Evolutionary conservation across 2,329 filamentous ascomycete species (phyloP).

Genomic region (Lanzia echinophila): DNA sequence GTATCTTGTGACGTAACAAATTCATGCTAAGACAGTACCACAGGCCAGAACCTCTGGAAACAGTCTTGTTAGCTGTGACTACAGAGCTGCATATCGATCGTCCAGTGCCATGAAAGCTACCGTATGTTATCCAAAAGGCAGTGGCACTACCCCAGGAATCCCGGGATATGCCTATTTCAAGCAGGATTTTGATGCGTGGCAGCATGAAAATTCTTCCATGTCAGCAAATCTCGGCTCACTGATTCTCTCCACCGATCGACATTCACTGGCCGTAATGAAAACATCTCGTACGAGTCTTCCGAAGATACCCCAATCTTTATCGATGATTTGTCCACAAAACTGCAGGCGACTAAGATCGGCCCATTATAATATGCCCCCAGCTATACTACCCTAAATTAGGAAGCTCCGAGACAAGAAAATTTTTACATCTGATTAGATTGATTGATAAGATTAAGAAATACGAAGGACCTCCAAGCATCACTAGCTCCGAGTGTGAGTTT

Average conservation of each 20-base stretch:
- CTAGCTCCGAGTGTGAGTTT: neutral
- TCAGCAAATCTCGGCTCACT: too few relatives aligned
- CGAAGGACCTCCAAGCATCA: neutral
- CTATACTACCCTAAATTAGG: neutral
- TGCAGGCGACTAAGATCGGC: neutral
- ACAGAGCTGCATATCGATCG: neutral
- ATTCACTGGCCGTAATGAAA: neutral
- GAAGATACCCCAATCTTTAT: too few relatives aligned
- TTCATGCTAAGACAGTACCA: neutral
- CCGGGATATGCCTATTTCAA: too few relatives aligned
- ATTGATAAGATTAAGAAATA: constrained; percentile 8
- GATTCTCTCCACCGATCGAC: neutral
- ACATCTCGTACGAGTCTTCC: too few relatives aligned
- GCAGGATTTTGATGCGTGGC: too few relatives aligned
- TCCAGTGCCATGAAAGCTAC: neutral
- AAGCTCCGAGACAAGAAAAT: neutral
- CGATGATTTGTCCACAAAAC: neutral
- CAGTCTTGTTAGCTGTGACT: neutral
- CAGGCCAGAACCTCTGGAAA: neutral
- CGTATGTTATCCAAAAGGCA: neutral
- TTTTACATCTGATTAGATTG: constrained; percentile 11
- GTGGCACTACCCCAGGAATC: neutral
- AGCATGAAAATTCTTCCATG: too few relatives aligned
- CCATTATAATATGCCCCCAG: neutral
- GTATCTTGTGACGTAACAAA: neutral